phyloP scores from a whole-genome alignment of 306 rosid species.

The Elaeagnus macrophylla region DNA sequence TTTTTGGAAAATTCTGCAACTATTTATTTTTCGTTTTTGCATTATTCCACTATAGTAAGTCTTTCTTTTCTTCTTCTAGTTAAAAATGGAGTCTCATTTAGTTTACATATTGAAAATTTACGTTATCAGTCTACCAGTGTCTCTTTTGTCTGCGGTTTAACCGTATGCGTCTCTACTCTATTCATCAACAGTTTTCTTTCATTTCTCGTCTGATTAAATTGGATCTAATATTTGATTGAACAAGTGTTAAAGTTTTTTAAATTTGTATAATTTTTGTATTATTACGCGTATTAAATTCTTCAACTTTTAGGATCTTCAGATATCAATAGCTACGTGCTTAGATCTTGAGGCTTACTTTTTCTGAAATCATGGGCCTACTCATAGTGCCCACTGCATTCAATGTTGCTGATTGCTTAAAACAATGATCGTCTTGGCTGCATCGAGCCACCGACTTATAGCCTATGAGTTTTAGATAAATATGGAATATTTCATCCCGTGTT shows the following conservation, averaged over 20 bases:
- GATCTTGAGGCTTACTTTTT: slow-evolving; percentile 25
- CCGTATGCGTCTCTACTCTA: not conserved
- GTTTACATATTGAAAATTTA: too few species aligned
- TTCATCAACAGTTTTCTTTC: not conserved
- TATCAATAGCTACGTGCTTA: slow-evolving; percentile 7
- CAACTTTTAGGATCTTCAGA: slow-evolving; percentile 20
- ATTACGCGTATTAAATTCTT: not conserved
- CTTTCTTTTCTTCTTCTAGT: too few species aligned
- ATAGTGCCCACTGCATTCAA: not conserved
- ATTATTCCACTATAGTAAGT: too few species aligned
- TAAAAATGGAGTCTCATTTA: not conserved
- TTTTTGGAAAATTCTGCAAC: not conserved
- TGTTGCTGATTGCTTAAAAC: not conserved
- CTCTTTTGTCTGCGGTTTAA: not conserved
- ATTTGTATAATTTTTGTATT: slow-evolving; percentile 1
- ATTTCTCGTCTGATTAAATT: slow-evolving; percentile 15
- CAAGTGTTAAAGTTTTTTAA: slow-evolving; percentile 4
- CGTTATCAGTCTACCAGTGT: not conserved
- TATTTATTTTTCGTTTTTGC: too few species aligned
- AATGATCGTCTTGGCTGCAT: not conserved
- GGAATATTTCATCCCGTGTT: too few species aligned
- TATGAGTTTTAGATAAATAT: too few species aligned
- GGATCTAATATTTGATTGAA: slow-evolving; percentile 27
- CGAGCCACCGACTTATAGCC: too few species aligned
- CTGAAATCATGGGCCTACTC: not conserved